These are phyloP conservation scores for Pseudohalonectria lignicola DNA, from an alignment of 2,329 filamentous ascomycete species.

Conservation along the genomic window DNA sequence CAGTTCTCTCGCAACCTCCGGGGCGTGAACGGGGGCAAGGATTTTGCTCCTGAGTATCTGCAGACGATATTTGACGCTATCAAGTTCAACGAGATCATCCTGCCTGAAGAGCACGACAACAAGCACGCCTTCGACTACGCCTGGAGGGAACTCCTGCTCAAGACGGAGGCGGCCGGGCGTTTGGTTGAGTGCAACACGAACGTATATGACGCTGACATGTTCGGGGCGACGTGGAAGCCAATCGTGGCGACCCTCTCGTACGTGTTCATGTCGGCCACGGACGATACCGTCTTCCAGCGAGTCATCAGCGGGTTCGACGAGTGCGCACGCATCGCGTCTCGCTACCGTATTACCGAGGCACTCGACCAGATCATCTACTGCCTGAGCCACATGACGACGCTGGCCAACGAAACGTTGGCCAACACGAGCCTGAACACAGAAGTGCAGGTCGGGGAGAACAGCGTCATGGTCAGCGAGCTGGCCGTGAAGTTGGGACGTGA, in stretches of 20 bases:
- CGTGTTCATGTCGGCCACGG: constrained; percentile 97
- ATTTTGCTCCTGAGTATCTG: constrained; percentile 77
- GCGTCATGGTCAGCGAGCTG: constrained; percentile 96
- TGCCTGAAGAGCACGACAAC: constrained; percentile 95
- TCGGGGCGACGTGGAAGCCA: constrained; percentile 88
- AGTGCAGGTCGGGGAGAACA: constrained; percentile 82
- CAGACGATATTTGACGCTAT: constrained; percentile 86
- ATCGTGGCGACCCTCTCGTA: constrained; percentile 92
- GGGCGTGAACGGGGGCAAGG: constrained; percentile 74
- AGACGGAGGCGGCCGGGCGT: constrained; percentile 65
- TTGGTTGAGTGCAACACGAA: constrained; percentile 80
- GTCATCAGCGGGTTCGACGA: constrained; percentile 94
- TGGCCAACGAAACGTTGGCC: constrained; percentile 64
- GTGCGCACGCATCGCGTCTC: constrained; percentile 83
- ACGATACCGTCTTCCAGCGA: constrained; percentile 87
- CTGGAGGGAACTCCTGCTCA: constrained; percentile 87
- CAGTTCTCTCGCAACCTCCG: constrained; percentile 86
- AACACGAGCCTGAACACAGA: constrained; percentile 91
- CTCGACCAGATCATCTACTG: constrained; percentile 90
- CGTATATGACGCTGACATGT: constrained; percentile 96
- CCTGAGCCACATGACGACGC: constrained; percentile 78
- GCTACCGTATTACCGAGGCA: constrained; percentile 72
- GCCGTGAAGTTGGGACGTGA: constrained; percentile 92
- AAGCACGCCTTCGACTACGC: constrained; percentile 94
- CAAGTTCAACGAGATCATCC: constrained; percentile 84